phyloP scores from a whole-genome alignment of 169 alveolate species.

The Babesia sp. region DNA sequence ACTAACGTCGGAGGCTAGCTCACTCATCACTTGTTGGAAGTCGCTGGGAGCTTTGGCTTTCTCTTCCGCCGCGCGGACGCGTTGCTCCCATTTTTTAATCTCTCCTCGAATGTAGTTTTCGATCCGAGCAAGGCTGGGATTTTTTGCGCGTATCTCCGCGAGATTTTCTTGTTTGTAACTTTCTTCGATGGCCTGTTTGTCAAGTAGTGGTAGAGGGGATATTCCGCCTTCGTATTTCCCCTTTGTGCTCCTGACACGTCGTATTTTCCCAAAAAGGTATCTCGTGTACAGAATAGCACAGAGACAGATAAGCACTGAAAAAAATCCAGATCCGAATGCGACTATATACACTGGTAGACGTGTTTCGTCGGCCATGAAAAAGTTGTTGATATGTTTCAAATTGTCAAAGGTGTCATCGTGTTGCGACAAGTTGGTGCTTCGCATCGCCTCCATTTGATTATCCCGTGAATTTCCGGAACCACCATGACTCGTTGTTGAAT shows the following conservation, averaged over 20 bases:
- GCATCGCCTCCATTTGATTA: background rate
- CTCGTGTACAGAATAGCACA: slow-evolving; percentile 35
- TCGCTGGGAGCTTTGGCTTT: background rate
- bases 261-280: slow-evolving; percentile 15
- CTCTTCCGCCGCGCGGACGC: slow-evolving; percentile 27
- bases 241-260: slow-evolving; percentile 3
- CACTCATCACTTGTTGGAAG: background rate
- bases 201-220: slow-evolving; percentile 22
- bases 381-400: slow-evolving; percentile 24
- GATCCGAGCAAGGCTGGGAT: slow-evolving; percentile 40
- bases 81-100: slow-evolving; percentile 31
- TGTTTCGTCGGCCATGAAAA: slow-evolving; percentile 47
- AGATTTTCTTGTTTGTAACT: background rate
- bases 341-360: slow-evolving; percentile 50
- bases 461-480: background rate
- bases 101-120: slow-evolving; percentile 42
- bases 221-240: background rate
- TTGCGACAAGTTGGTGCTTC: background rate
- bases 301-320: slow-evolving; percentile 42
- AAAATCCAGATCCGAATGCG: slow-evolving; percentile 44
- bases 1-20: background rate
- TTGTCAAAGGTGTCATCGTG: slow-evolving; percentile 20
- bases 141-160: slow-evolving; percentile 40
- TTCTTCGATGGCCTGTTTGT: background rate
- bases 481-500: background rate